phyloP scores from a whole-genome alignment of 306 rosid genomes.

The Erythrophleum fordii region DNA sequence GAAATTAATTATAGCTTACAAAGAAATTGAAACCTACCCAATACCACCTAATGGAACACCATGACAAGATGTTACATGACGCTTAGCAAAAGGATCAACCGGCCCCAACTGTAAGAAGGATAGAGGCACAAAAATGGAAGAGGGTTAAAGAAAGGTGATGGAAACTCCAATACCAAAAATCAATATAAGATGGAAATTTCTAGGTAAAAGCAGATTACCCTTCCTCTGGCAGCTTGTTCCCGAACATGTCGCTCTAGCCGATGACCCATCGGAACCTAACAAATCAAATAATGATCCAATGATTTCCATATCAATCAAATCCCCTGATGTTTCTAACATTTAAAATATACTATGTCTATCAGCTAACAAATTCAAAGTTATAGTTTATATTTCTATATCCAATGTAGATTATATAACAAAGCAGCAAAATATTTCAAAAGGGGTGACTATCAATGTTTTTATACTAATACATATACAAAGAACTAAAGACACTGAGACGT shows the following conservation, averaged over 20 bases:
- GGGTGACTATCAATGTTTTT: slow-evolving; percentile 11
- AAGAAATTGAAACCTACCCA: slow-evolving; percentile 62
- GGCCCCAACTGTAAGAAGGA: slow-evolving; percentile 50
- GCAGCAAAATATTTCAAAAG: slow-evolving; percentile 24
- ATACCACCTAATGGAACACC: slow-evolving; percentile 92
- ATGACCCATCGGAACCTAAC: slow-evolving; percentile 78
- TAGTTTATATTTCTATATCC: slow-evolving; percentile 3
- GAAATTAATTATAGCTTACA: slow-evolving; percentile 13
- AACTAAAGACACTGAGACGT: not conserved
- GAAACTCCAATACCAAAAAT: slow-evolving; percentile 32
- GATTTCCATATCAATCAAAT: slow-evolving; percentile 23
- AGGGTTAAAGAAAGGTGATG: slow-evolving; percentile 24
- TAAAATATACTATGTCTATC: not conserved
- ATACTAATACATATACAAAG: slow-evolving; percentile 11
- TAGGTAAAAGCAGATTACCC: slow-evolving; percentile 55
- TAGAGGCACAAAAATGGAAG: slow-evolving; percentile 26
- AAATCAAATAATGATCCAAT: slow-evolving; percentile 41
- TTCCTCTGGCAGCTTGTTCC: slow-evolving; percentile 74
- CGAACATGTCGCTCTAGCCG: slow-evolving; percentile 69
- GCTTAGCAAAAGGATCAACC: slow-evolving; percentile 77
- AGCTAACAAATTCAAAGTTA: not conserved
- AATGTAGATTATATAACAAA: slow-evolving; percentile 10
- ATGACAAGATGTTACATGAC: slow-evolving; percentile 60
- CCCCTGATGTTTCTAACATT: slow-evolving; percentile 11
- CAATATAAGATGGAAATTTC: slow-evolving; percentile 25